A percentile compares a stretch with the other conserved stretches of the same genome.
These are phyloP conservation scores for Candida orba DNA, from an alignment of 805 yeast genomes.

Conservation along the genomic window DNA sequence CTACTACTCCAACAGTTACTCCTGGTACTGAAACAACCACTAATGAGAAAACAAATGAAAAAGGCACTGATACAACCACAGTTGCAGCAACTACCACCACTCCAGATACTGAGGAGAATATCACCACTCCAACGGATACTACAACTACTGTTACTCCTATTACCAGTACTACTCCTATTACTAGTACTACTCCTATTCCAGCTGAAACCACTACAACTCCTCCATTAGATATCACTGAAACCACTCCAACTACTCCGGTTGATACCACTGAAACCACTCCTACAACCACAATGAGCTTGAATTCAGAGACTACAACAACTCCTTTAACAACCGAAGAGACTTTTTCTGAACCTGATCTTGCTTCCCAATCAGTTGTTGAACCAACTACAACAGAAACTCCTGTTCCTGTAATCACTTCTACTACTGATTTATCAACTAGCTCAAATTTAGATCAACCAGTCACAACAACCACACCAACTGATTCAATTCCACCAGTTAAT, in stretches of 20 bases:
- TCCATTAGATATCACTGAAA: neutral
- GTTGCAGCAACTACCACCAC: neutral
- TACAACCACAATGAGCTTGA: no score
- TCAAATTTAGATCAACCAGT: neutral
- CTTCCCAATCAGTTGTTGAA: neutral
- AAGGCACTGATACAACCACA: no score
- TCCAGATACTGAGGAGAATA: neutral
- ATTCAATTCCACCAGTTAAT: neutral
- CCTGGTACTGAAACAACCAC: no score
- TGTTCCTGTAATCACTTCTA: neutral
- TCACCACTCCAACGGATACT: neutral
- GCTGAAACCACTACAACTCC: conserved; percentile 2
- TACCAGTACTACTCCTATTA: neutral
- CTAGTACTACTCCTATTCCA: no score
- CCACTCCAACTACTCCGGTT: conserved; percentile 2
- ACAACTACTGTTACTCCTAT: neutral
- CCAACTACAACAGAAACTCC: conserved; percentile 3
- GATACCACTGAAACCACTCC: no score
- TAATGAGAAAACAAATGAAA: no score
- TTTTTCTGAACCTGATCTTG: no score
- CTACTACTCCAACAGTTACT: neutral
- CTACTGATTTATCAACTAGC: neutral
- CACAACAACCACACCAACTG: neutral
- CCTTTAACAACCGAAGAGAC: no score
- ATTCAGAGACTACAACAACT: no score